phyloP scores from a whole-genome alignment of 2,329 filamentous ascomycete species.

The Berkeleyomyces basicola region DNA sequence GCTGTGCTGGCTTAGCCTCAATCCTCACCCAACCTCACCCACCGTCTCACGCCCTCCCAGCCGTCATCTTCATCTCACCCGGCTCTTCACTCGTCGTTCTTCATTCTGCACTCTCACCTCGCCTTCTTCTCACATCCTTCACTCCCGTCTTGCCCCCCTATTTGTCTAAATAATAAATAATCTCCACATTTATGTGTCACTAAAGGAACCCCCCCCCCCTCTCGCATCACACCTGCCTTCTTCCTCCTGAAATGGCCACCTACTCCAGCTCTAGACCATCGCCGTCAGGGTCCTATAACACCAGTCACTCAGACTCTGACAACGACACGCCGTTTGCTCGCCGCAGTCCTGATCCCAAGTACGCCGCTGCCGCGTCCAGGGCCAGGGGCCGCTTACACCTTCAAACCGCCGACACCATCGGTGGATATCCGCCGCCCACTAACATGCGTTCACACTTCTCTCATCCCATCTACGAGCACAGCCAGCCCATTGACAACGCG shows the following conservation, averaged over 20 bases:
- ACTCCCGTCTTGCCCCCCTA: neutral
- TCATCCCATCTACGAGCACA: neutral
- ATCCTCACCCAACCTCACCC: neutral
- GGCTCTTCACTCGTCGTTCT: neutral
- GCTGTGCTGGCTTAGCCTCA: neutral
- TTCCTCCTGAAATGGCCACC: neutral
- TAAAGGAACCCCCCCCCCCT: no score
- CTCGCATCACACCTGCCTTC: neutral
- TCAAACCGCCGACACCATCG: neutral
- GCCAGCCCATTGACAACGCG: neutral
- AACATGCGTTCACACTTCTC: constrained; percentile 1
- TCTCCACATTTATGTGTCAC: no score
- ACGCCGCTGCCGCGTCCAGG: neutral
- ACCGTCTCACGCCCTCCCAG: neutral
- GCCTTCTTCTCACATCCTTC: neutral
- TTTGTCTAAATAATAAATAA: no score
- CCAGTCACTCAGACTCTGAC: constrained; percentile 7
- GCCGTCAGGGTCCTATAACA: constrained; percentile 3
- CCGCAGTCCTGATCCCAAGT: constrained; percentile 4
- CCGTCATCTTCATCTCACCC: neutral
- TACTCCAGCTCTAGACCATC: constrained; percentile 10
- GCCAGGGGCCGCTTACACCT: neutral
- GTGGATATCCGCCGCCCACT: neutral
- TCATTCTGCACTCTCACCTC: neutral
- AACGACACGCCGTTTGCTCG: constrained; percentile 11